Percentiles rank a stretch among this genome's conserved stretches.
These are phyloP conservation scores for Chlorella sp. DNA, from an alignment of 139 green algal genomes.

Conservation along the genomic window DNA sequence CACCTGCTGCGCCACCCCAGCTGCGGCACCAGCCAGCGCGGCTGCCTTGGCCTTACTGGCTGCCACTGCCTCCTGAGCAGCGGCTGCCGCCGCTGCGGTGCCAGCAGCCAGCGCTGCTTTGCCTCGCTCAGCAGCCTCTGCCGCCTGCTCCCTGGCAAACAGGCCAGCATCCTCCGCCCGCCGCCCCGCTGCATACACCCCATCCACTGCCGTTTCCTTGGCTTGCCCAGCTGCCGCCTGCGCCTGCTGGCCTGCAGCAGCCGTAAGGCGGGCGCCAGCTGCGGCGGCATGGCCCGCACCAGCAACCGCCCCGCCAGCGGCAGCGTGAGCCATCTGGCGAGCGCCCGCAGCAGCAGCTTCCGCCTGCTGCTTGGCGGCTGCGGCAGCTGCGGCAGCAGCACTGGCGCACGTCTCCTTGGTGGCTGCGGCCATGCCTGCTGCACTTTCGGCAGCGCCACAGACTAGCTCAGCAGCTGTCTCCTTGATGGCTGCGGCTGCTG, in stretches of 20 bases:
- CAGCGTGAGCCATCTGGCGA: neutral
- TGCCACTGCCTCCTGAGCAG: neutral
- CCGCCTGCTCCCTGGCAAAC: conserved; percentile 3
- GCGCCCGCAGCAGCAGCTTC: neutral
- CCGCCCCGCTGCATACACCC: neutral
- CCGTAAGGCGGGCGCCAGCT: neutral
- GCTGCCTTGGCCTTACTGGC: neutral
- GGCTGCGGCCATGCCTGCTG: neutral
- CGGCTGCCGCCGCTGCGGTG: neutral
- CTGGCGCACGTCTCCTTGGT: neutral
- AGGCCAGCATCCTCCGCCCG: neutral
- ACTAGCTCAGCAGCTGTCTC: neutral
- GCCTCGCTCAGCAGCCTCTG: neutral
- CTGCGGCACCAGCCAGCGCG: neutral
- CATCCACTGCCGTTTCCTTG: neutral
- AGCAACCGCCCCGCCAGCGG: neutral
- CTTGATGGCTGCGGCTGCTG: no score
- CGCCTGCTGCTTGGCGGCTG: neutral
- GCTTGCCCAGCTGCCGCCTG: neutral
- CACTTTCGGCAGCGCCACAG: neutral
- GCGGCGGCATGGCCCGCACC: neutral
- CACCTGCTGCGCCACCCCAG: neutral
- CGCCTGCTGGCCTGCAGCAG: neutral
- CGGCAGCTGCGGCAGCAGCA: neutral
- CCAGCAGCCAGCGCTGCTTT: neutral